Base-by-base conservation (phyloP, 2,329 filamentous ascomycete species). In the Aspergillus costaricaensis region DNA sequence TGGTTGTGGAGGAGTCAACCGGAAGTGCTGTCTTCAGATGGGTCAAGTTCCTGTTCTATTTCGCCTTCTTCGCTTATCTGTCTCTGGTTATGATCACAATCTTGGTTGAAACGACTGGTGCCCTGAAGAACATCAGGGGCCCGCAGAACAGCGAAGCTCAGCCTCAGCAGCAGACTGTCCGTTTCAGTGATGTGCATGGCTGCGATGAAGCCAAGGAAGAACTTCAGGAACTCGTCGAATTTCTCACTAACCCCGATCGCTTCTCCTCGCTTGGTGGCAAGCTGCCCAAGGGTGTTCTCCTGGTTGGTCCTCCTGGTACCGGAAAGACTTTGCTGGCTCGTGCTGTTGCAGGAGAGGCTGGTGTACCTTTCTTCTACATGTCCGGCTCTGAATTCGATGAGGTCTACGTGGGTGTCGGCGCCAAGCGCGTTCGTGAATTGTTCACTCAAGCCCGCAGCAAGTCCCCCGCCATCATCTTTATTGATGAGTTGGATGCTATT, bases 361-460 rank as follows among this genome's bases (percentile, higher is more conserved):
- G 94, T 58, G 95, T 99, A 17, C 95, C 95, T 1, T 99, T 99
- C 84, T 99, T 98, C 84, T 99, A 97, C 84, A 98, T 99, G 94
- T 99, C 95, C 72, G 95, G 95, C 54, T 96, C 92, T 60, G 95
- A 99, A 76, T 99, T 99, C 73, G 95, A 99, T 72, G 95, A 99
- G 78, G 90, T 99, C 55, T 99, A 97, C 72, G 96, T 99, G 38
- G 95, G 95, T 73, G 95, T 99, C 57, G 92, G 93, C 73, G 92
- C 92, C 49, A 96, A 99, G 83, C 91, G 95, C 72, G 94, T 99
- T 52, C 91, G 95, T 61, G 95, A 97, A 64, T 85, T 96, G n/a
- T 96, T 96, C 76, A 80, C 83, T 49, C 87, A 90, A 58, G 94
- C 94, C 65, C 91, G 92, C 67, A 77, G 83, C 65, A 97, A 98